Evolutionary conservation across 345 rosid genomes (phyloP), one percentile per base, ranked within the genome.

Genomic region (Tarenaya hassleriana): DNA sequence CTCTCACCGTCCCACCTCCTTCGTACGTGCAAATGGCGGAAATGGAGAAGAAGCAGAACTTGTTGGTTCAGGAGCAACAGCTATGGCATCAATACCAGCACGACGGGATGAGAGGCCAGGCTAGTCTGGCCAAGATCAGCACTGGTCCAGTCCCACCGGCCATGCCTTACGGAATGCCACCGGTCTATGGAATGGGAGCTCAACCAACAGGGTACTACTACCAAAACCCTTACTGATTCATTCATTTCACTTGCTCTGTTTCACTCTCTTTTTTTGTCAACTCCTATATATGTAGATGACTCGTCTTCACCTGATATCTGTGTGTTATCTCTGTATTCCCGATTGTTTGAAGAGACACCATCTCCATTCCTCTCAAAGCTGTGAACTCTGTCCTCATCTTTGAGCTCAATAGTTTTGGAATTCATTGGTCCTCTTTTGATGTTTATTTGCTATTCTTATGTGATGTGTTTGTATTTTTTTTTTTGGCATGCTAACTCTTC

Each of bases 71-170:
- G 62, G 95, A 85, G 62, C 95, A 85, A 63, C 70, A 60, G 56
- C 77, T 80, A 17, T 82, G 95, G 95, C 83, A 85, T n/a, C 90
- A 80, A 31, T 85, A 82, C 50, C 70, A 73, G 1, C 72, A 57
- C 37, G 80, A 78, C 16, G 97, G 97, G 11, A 91, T 78, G 95
- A 84, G 79, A 61, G 96, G 87, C 52, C 87, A 80, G 71, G 29
- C 81, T 17, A 80, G 78, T 66, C 76, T 85, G 81, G 62, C 73
- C 34, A 82, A 71, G 77, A 54, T 85, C 58, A 77, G 44, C 32
- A 10, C 40, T 0, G 69, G 72, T 19, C 34, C 47, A 15, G 82
- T 68, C 69, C 79, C 10, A 34, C 47, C 66, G 73, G 58, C 24
- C 47, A 76, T 69, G 82, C 86, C 86, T 63, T 67, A 72, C 7